Evolutionary conservation across 352 stramenopile species (phyloP).

Genomic region (Pythium aristosporum): DNA sequence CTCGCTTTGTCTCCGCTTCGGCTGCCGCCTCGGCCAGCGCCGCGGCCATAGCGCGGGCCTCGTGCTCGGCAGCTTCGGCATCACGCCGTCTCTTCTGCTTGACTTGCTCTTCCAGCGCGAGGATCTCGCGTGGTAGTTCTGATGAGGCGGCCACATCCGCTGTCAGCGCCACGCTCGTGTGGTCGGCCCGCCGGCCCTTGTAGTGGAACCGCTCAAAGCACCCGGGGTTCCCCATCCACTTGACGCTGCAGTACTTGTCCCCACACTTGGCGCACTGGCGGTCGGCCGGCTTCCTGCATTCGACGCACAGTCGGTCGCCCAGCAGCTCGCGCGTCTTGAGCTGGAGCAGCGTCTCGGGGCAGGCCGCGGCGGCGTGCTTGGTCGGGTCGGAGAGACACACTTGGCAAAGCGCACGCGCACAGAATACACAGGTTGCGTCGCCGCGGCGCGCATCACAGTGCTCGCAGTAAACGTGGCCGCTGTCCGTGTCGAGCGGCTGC

Average conservation of each 20-base stretch:
- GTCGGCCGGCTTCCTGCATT: slow-evolving; percentile 74
- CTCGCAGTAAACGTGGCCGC: slow-evolving; percentile 53
- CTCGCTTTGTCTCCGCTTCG: slow-evolving; percentile 2
- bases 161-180: slow-evolving; percentile 38
- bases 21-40: slow-evolving; percentile 27
- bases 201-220: slow-evolving; percentile 83
- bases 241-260: slow-evolving; percentile 81
- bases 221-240: slow-evolving; percentile 81
- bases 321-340: slow-evolving; percentile 50
- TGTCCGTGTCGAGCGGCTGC: slow-evolving; percentile 39
- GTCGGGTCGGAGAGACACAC: slow-evolving; percentile 44
- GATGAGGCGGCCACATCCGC: neutral
- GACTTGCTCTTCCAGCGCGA: slow-evolving; percentile 56
- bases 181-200: slow-evolving; percentile 65
- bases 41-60: slow-evolving; percentile 48
- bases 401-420: slow-evolving; percentile 48
- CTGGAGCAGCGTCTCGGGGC: slow-evolving; percentile 61
- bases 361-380: slow-evolving; percentile 45
- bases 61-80: slow-evolving; percentile 48
- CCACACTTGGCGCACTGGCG: slow-evolving; percentile 60
- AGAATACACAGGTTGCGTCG: slow-evolving; percentile 59
- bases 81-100: slow-evolving; percentile 52
- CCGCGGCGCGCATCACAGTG: slow-evolving; percentile 54
- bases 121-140: slow-evolving; percentile 36
- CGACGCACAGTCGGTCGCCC: slow-evolving; percentile 63